A percentile compares a stretch with the other conserved stretches of the same genome.
These are phyloP conservation scores for Sporisorium iseilematis-ciliati DNA, from an alignment of 1,284 basidiomycete genomes.

Conservation along the genomic window DNA sequence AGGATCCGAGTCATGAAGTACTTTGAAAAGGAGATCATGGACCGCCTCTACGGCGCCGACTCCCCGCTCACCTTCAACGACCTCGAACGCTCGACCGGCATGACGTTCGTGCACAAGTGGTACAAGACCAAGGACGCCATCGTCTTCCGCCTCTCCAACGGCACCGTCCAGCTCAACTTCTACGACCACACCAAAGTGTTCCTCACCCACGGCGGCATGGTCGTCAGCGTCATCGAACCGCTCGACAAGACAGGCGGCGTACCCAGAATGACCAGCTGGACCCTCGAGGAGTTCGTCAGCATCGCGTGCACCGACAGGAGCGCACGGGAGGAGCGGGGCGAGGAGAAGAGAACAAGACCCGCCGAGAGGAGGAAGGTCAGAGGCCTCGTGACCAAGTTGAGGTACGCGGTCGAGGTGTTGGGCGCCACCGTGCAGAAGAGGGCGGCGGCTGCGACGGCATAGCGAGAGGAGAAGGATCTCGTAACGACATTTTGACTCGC, in stretches of 20 bases:
- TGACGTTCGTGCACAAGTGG: constrained; percentile 96
- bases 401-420: constrained; percentile 45
- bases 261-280: constrained; percentile 81
- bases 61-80: constrained; percentile 93
- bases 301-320: constrained; percentile 71
- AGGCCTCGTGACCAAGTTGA: constrained; percentile 36
- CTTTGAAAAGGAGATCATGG: constrained; percentile 68
- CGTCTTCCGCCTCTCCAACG: constrained; percentile 94
- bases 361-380: constrained; percentile 42
- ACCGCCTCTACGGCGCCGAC: constrained; percentile 66
- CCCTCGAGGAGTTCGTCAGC: constrained; percentile 80
- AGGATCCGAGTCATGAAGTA: constrained; percentile 63
- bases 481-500: no score
- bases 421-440: constrained; percentile 25
- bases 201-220: constrained; percentile 81
- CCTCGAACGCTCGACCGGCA: constrained; percentile 77
- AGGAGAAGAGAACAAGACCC: constrained; percentile 28
- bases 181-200: constrained; percentile 97
- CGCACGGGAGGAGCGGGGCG: constrained; percentile 40
- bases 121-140: constrained; percentile 96
- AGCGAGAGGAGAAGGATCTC: not conserved
- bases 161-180: constrained; percentile 97
- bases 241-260: constrained; percentile 76
- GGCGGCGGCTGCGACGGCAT: not conserved
- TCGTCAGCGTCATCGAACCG: constrained; percentile 81